Percentiles rank a stretch among this genome's conserved stretches.
Conservation (phyloP, 2,329 filamentous ascomycete species). For the Clonostachys rhizophaga region DNA sequence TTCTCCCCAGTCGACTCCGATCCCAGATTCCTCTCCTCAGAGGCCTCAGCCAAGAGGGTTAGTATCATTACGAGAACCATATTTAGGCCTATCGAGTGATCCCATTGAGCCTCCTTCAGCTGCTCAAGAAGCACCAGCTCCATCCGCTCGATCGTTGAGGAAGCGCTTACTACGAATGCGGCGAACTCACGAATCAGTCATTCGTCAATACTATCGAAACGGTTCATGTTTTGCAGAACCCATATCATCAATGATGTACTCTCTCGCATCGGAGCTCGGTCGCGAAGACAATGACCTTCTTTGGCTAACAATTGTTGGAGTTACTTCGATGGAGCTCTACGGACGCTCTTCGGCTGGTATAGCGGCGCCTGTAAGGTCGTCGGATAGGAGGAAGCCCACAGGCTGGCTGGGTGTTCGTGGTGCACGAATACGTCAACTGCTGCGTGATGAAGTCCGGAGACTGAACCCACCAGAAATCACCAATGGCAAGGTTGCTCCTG, state of each 20-base stretch:
- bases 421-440: constrained; percentile 75
- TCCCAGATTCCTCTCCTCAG: constrained; percentile 61
- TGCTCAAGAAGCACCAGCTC: constrained; percentile 53
- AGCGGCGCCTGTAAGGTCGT: constrained; percentile 53
- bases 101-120: constrained; percentile 50
- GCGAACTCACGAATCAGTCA: constrained; percentile 68
- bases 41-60: constrained; percentile 58
- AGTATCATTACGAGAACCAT: constrained; percentile 45
- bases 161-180: constrained; percentile 71
- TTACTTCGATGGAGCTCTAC: constrained; percentile 90
- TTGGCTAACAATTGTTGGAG: constrained; percentile 92
- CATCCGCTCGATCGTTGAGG: constrained; percentile 68
- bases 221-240: constrained; percentile 93
- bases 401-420: constrained; percentile 82
- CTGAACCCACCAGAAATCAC: constrained; percentile 74
- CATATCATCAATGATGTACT: constrained; percentile 91
- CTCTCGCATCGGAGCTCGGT: constrained; percentile 87
- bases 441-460: constrained; percentile 90
- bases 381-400: constrained; percentile 50
- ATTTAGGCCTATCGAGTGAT: constrained; percentile 41
- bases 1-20: constrained; percentile 53
- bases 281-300: constrained; percentile 95
- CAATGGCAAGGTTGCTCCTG: constrained; percentile 57
- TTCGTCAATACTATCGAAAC: constrained; percentile 79
- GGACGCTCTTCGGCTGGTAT: constrained; percentile 80